phyloP scores from a whole-genome alignment of 352 stramenopile genomes.

The Phytophthora colocasiae region DNA sequence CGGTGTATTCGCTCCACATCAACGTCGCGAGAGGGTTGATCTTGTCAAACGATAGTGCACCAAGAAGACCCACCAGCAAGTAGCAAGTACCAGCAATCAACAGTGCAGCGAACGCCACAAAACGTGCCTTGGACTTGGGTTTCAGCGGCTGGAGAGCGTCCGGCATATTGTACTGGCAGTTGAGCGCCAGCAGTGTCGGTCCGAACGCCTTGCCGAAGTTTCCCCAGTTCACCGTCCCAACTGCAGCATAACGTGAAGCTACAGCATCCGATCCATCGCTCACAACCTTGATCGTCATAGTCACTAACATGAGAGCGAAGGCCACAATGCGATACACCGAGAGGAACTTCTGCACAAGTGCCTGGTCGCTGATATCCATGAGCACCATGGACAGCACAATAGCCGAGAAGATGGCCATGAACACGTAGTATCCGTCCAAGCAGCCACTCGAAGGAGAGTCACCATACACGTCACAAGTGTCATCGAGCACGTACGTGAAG shows the following conservation, averaged over 20 bases:
- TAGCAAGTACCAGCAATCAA: constrained; percentile 78
- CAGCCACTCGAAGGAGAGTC: constrained; percentile 50
- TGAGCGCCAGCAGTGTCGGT: constrained; percentile 82
- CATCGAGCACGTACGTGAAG: constrained; percentile 70
- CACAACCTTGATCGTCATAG: constrained; percentile 73
- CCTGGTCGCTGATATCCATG: constrained; percentile 87
- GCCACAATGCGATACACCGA: constrained; percentile 83
- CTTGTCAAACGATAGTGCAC: constrained; percentile 76
- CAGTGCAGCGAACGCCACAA: constrained; percentile 71
- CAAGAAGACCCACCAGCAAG: constrained; percentile 75
- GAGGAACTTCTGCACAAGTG: constrained; percentile 83
- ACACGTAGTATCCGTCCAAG: constrained; percentile 76
- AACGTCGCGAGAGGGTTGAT: constrained; percentile 82
- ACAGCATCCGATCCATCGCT: constrained; percentile 62
- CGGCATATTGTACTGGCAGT: constrained; percentile 91
- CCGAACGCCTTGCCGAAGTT: constrained; percentile 88
- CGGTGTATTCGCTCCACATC: constrained; percentile 84
- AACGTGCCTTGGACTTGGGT: constrained; percentile 65
- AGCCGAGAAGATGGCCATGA: constrained; percentile 77
- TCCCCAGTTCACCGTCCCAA: constrained; percentile 74
- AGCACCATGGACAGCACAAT: constrained; percentile 86
- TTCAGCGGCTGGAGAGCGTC: constrained; percentile 83
- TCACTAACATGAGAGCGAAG: constrained; percentile 79
- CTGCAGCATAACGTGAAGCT: constrained; percentile 45
- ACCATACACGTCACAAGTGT: constrained; percentile 75